Evolutionary conservation across 305 asterid genomes (phyloP), one percentile per base, ranked within the genome.

Genomic region (Rubia balearica): DNA sequence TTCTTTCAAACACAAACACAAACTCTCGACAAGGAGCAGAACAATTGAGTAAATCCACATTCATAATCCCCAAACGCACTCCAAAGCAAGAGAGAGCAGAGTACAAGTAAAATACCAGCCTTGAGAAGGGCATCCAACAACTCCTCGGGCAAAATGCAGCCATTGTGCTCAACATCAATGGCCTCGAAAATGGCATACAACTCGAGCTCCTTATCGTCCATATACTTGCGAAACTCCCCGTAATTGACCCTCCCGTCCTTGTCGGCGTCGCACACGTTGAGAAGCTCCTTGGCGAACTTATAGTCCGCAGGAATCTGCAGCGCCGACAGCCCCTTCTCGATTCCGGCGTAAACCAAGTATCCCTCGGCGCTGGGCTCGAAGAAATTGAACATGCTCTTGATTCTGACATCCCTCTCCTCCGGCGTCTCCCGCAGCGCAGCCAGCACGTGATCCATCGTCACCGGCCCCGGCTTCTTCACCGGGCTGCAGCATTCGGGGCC

Each of bases 161-260:
- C 99, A 77, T 76, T 92, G 76, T 95, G 99, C 83, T 92, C 99
- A 60, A 95, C 99, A 76, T 92, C 99, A 76, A 95, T 92, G 22
- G 91, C 96, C 80, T 89, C 97, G 68, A 95, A 95, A 85, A 95
- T 95, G 83, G 80, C 76, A 83, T 95, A 95, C 86, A 95, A 55
- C 42, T 95, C 98, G 46, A 95, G 83, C 87, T 95, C 99, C 83
- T 95, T 95, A 77, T 87, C 99, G 80, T 95, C 97, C 98, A 95
- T 95, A 76, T 92, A 95, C 90, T 93, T 89, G 74, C 92, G 86
- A 69, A 95, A 95, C 83, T 92, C 99, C 82, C 48, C 86, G 74
- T 89, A 90, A 85, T 89, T 97, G 68, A 95, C 98, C 85, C 93
- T 84, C 65, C 98, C 99, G 60, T 95, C 99, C 61, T 81, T 88